Percentiles rank a stretch among this genome's conserved stretches.
phyloP scores from a whole-genome alignment of 257 asterid species.

The Solanum arcanum region DNA sequence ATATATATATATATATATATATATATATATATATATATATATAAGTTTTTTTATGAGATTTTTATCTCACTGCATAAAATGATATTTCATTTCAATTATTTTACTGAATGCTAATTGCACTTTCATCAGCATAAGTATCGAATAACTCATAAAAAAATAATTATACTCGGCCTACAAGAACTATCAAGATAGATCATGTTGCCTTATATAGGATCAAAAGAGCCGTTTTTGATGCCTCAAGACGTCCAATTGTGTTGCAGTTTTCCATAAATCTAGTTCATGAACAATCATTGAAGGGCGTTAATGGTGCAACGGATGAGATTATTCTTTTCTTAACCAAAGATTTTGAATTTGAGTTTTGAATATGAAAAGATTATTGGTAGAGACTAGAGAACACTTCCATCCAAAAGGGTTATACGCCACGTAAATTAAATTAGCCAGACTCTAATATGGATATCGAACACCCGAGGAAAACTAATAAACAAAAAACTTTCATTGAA shows the following conservation, averaged over 20 bases:
- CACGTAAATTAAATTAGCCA: too few species aligned
- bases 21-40: too few species aligned
- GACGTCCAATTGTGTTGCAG: not conserved
- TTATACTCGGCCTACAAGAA: not conserved
- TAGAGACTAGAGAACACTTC: too few species aligned
- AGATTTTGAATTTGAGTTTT: too few species aligned
- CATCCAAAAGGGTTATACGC: too few species aligned
- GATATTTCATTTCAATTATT: not conserved
- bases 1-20: too few species aligned
- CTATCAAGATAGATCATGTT: not conserved
- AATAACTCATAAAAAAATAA: not conserved
- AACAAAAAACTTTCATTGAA: not conserved
- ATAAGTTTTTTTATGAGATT: not conserved
- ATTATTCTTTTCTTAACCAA: too few species aligned
- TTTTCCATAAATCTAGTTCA: not conserved
- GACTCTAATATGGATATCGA: too few species aligned
- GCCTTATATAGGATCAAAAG: not conserved
- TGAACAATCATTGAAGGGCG: not conserved
- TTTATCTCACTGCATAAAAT: accelerated
- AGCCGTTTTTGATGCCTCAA: not conserved
- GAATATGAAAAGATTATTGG: too few species aligned
- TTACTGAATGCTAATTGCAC: not conserved
- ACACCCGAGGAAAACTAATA: too few species aligned
- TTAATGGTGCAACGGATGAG: too few species aligned
- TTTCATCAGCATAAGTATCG: not conserved